These are phyloP conservation scores for Eimeria necatrix DNA, from an alignment of 169 alveolate species.

Conservation along the genomic window DNA sequence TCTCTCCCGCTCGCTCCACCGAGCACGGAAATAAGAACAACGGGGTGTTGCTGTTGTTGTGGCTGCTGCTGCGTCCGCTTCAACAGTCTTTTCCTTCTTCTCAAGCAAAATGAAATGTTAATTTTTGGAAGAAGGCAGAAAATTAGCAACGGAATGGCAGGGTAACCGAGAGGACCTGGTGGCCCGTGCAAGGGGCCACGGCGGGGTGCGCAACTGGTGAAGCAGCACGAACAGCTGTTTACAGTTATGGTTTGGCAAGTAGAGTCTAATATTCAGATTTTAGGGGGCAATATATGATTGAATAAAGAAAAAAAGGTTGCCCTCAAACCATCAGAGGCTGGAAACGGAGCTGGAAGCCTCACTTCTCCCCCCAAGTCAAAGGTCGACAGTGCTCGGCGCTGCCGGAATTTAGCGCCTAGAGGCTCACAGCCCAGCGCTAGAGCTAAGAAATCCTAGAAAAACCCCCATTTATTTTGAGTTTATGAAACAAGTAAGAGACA, in stretches of 20 bases:
- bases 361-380: constrained; percentile 48
- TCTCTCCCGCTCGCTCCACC: constrained; percentile 40
- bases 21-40: background rate
- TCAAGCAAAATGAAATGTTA: background rate
- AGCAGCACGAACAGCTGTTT: background rate
- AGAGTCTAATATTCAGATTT: background rate
- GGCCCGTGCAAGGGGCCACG: constrained; percentile 59
- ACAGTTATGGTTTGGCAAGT: background rate
- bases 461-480: constrained; percentile 41
- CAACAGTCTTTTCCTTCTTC: constrained; percentile 15
- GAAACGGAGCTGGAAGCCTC: constrained; percentile 20
- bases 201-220: constrained; percentile 61
- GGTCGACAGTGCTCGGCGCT: constrained; percentile 37
- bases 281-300: background rate
- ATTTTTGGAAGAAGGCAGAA: too few species aligned
- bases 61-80: constrained; percentile 43
- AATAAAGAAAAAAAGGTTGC: background rate
- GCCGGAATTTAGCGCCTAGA: constrained; percentile 19
- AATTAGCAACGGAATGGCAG: too few species aligned
- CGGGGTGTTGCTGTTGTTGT: background rate
- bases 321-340: constrained; percentile 14
- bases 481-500: constrained; percentile 60
- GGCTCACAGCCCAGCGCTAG: background rate
- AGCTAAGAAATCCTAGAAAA: constrained; percentile 18
- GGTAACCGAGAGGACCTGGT: background rate